Percentiles rank a stretch among this genome's conserved stretches.
Conservation (phyloP, 495 filamentous ascomycete species). For the Diplogelasinospora grovesii region DNA sequence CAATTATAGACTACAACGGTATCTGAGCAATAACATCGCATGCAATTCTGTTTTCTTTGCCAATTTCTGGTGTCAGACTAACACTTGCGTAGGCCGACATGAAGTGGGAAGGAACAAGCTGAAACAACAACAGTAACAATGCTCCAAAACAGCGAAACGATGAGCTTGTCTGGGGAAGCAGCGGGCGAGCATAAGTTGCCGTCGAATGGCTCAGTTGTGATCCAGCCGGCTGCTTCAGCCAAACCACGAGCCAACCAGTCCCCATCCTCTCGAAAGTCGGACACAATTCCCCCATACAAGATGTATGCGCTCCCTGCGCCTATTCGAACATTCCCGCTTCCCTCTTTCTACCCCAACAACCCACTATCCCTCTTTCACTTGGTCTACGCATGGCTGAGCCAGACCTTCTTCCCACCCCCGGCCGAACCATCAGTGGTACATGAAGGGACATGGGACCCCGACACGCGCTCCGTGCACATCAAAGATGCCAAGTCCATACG, state of each 20-base stretch:
- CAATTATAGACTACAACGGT: constrained; percentile 96
- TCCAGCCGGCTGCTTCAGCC: constrained; percentile 1
- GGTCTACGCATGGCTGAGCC: constrained; percentile 65
- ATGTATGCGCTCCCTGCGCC: constrained; percentile 79
- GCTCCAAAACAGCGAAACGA: background rate
- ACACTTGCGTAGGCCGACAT: constrained; percentile 36
- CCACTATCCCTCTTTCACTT: constrained; percentile 80
- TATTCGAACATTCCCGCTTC: constrained; percentile 71
- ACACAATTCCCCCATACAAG: constrained; percentile 49
- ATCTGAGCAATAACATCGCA: constrained; percentile 59
- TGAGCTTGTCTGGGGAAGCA: too few species aligned
- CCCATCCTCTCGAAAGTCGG: constrained; percentile 16
- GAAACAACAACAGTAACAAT: constrained; percentile 21
- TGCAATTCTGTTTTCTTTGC: background rate
- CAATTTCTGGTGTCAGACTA: constrained; percentile 1
- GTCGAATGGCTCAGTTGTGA: too few species aligned
- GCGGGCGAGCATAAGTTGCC: too few species aligned
- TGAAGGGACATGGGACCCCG: constrained; percentile 65
- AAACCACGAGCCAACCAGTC: constrained; percentile 8
- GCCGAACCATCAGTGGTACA: constrained; percentile 62
- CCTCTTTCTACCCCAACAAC: constrained; percentile 84
- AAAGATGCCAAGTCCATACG: constrained; percentile 66
- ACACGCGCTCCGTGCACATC: constrained; percentile 79
- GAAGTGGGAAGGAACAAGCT: constrained; percentile 33
- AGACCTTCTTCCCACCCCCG: constrained; percentile 57